Conservation (phyloP, 306 rosid genomes). For the Acacia confusa region DNA sequence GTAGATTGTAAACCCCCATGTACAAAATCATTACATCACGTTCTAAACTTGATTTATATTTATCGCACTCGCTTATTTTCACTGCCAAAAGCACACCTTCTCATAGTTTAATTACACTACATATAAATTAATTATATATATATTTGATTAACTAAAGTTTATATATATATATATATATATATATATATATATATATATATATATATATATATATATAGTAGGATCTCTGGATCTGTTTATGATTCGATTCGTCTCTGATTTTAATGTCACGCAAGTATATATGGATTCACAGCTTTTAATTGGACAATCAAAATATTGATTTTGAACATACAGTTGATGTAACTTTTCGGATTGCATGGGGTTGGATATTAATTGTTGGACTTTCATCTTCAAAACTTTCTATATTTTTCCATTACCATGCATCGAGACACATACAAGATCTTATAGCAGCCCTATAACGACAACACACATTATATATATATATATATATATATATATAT, state of each 20-base stretch:
- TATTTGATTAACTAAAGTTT: background rate
- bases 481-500: too few species aligned
- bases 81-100: background rate
- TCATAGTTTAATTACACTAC: background rate
- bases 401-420: too few species aligned
- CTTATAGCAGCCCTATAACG: background rate
- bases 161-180: too few species aligned
- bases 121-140: background rate
- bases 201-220: too few species aligned
- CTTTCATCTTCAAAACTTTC: background rate
- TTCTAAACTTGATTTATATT: background rate
- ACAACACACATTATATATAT: background rate
- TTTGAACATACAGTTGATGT: background rate
- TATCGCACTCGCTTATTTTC: background rate
- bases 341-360: background rate
- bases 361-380: conserved; percentile 10
- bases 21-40: conserved; percentile 48
- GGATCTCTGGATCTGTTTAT: background rate
- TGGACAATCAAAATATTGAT: background rate
- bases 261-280: background rate
- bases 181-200: background rate
- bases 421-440: background rate
- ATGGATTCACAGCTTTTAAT: background rate
- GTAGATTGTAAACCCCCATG: conserved; percentile 12
- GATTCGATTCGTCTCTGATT: background rate